These are phyloP conservation scores for Acacia melanoxylon DNA, from an alignment of 306 rosid species.

Conservation along the genomic window DNA sequence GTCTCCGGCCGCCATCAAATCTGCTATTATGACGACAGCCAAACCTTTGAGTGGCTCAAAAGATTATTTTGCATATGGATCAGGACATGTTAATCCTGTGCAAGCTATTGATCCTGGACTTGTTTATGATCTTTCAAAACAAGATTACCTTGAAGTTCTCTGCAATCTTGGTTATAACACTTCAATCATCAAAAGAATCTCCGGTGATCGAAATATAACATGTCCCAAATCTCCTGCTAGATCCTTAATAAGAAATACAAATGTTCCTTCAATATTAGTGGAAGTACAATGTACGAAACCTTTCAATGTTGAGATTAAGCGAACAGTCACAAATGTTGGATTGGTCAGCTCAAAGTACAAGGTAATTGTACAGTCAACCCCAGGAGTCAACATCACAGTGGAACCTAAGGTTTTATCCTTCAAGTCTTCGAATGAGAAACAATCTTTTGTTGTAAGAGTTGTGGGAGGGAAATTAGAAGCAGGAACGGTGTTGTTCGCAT, in stretches of 20 bases:
- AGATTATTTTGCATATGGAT: slow-evolving; percentile 35
- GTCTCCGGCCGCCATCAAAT: background rate
- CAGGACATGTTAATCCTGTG: slow-evolving; percentile 36
- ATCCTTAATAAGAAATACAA: slow-evolving; percentile 28
- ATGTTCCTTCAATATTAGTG: slow-evolving; percentile 37
- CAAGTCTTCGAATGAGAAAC: slow-evolving; percentile 32
- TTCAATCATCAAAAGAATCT: background rate
- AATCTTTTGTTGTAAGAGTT: slow-evolving; percentile 33
- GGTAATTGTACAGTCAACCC: background rate
- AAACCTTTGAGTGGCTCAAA: background rate
- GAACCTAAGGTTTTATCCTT: slow-evolving; percentile 42
- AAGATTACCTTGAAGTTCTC: slow-evolving; percentile 35
- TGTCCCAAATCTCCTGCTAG: background rate
- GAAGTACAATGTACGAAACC: background rate
- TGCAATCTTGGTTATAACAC: slow-evolving; percentile 19
- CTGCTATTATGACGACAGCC: slow-evolving; percentile 34
- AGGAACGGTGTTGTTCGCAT: background rate
- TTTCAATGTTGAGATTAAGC: slow-evolving; percentile 16
- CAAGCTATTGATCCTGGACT: slow-evolving; percentile 28
- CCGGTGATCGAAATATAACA: background rate
- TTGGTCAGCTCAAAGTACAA: slow-evolving; percentile 28
- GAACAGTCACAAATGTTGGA: slow-evolving; percentile 46
- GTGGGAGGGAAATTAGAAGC: background rate
- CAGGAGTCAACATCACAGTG: slow-evolving; percentile 23
- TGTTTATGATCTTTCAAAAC: background rate